A percentile compares a stretch with the other conserved stretches of the same genome.
These are phyloP conservation scores for Penicillium sp. DNA, from an alignment of 2,329 filamentous ascomycete species.

Conservation along the genomic window DNA sequence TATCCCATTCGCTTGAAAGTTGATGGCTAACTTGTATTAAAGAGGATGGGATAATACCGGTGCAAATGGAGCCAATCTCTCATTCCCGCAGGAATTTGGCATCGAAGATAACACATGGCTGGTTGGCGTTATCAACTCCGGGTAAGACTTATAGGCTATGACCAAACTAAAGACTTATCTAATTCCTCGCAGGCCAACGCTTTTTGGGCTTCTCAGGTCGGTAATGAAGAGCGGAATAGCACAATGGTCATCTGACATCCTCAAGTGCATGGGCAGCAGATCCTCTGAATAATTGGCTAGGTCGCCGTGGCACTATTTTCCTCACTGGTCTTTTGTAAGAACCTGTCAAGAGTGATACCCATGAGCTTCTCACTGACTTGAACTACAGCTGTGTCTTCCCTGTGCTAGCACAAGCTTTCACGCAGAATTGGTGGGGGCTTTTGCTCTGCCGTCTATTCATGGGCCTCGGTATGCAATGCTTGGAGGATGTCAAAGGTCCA, in stretches of 20 bases:
- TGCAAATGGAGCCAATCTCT: conserved; percentile 47
- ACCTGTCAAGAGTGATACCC: no score
- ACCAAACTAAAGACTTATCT: neutral
- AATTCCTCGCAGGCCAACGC: conserved; percentile 4
- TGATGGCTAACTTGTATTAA: neutral
- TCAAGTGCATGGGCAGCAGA: conserved; percentile 28
- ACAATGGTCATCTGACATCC: neutral
- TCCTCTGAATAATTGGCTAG: conserved; percentile 29
- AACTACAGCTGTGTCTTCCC: conserved; percentile 23
- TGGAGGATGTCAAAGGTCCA: neutral
- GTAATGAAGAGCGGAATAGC: neutral
- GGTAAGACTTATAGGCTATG: conserved; percentile 24
- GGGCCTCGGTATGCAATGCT: conserved; percentile 21
- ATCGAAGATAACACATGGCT: conserved; percentile 40
- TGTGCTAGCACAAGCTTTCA: conserved; percentile 26
- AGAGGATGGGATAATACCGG: conserved; percentile 47
- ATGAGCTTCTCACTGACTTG: neutral
- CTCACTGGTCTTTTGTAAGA: conserved; percentile 29
- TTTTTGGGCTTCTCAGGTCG: conserved; percentile 17
- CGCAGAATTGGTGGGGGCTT: conserved; percentile 29
- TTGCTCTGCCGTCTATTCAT: conserved; percentile 28
- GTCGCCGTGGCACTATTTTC: conserved; percentile 30
- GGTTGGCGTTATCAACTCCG: conserved; percentile 46
- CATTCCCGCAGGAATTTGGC: conserved; percentile 39
- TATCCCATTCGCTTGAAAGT: neutral